Evolutionary conservation across 768 basidiomycete species (phyloP), one percentile per base, ranked within the genome.

Genomic region (Fomitopsis serialis): DNA sequence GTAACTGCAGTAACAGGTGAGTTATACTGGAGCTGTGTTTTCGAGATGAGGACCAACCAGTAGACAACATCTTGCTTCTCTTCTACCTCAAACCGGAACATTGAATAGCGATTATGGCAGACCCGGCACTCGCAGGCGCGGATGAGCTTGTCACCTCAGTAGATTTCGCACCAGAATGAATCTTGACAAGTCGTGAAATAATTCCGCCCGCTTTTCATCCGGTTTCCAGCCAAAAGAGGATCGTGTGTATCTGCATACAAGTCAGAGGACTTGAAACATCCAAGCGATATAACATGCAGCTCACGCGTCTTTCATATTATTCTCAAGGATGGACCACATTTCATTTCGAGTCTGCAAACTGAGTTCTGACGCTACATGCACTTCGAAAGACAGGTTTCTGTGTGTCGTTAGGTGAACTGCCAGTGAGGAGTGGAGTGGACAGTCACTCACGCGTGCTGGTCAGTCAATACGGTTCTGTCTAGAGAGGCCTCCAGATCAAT

Each of bases 1-100:
- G 63, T 93, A 93, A 64, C 90, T 92, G 48, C 10, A 6, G 40
- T 13, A 12, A 7, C 1, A 34, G 24, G 22, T 36, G 21, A 9
- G 2, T 27, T n/a, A 37, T 37, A 36, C 5, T 2, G 22, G 19
- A 40, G 8, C 22, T 11, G 29, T 32, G 11, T 32, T 37, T 25
- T 40, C 36, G 40, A 27, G 15, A 17, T n/a, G 21, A 40, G 23
- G 17, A 10, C 19, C 24, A 66, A 89, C 90, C 89, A 92, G 63
- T 92, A 93, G 2, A 89, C 47, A 2, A 88, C 67, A 52, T 81
- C 68, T 54, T 80, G 74, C 4, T 70, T 72, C 9, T 80, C 74
- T 57, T 92, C 91, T 25, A 70, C 63, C 52, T 91, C 89, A 54
- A 92, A 92, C 1, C 89, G 80, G 64, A 92, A 91, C 69, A 81